Conservation (phyloP, 2,329 filamentous ascomycete species). For the Daldinia sp. region DNA sequence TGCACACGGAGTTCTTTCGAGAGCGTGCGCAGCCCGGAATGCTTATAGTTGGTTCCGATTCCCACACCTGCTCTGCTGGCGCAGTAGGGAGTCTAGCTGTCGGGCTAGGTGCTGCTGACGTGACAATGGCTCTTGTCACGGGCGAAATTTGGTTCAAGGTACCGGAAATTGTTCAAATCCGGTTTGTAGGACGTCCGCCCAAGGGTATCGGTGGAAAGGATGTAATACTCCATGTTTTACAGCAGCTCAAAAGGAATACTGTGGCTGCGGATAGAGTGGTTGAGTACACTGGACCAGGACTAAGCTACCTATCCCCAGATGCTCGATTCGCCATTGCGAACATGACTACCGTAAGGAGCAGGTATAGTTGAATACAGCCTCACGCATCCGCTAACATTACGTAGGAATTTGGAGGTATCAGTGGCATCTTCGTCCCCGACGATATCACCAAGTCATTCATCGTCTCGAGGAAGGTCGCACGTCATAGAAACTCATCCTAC, state of each 20-base stretch:
- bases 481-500: background rate
- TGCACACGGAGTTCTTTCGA: conserved; percentile 7
- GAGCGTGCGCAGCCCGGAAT: conserved; percentile 7
- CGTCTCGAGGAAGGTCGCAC: conserved; percentile 1
- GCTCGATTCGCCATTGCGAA: conserved; percentile 7
- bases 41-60: background rate
- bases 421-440: conserved; percentile 1
- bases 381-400: background rate
- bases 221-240: conserved; percentile 4
- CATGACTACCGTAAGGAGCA: background rate
- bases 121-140: conserved; percentile 5
- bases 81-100: background rate
- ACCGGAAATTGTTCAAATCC: conserved; percentile 2
- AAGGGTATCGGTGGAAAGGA: conserved; percentile 2
- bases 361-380: background rate
- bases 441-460: conserved; percentile 2
- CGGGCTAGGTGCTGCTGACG: background rate
- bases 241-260: conserved; percentile 3
- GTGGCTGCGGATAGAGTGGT: conserved; percentile 6
- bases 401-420: conserved; percentile 3
- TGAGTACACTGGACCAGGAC: background rate
- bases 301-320: conserved; percentile 2
- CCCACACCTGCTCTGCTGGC: background rate
- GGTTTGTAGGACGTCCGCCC: background rate
- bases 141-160: conserved; percentile 10